Base-by-base conservation (phyloP, 2,329 filamentous ascomycete species). In the Botrytis elliptica region DNA sequence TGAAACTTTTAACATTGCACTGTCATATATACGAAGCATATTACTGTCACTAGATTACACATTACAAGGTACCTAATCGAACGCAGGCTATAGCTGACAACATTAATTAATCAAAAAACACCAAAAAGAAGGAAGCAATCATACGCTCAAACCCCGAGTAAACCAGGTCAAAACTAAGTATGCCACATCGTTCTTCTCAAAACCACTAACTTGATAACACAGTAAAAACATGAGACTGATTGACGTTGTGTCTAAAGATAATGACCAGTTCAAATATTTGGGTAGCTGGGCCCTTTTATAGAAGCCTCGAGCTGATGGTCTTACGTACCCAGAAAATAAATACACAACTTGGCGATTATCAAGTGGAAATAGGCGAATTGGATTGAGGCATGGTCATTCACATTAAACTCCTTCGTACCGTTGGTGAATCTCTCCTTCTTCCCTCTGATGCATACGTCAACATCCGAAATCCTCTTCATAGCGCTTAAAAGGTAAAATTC, bases 171-270 rank as follows among this genome's bases (percentile, higher is more conserved):
- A 6, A 52, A 52, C 9, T n/a, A 10, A n/a, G n/a, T 10, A n/a
- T 12, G 20, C 4, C 49, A n/a, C 49, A 52, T n/a, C 25, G 12
- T 52, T 14, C 25, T n/a, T 14, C 25, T 12, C n/a, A 14, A 12
- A 52, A n/a, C 22, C 4, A 52, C 49, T 52, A n/a, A n/a, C 10
- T n/a, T 12, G 1, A 14, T n/a, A 14, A 52, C 6, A 12, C 10
- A 14, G 49, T 52, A 14, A n/a, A 52, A 25, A 12, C 3, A 52
- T 52, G 4, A 25, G 2, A 4, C 14, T n/a, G 4, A 55, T 14
- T n/a, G 12, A 0, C 3, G 8, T 16, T 29, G 3, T 18, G 14
- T 8, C 6, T 9, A 18, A 16, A 1, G 14, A 29, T 18, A 14
- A 16, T n/a, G 52, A 29, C n/a, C 14, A 9, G 14, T 18, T 16